Evolutionary conservation across 2,329 filamentous ascomycete species (phyloP).

Genomic region (Rhytidhysteron rufulum): DNA sequence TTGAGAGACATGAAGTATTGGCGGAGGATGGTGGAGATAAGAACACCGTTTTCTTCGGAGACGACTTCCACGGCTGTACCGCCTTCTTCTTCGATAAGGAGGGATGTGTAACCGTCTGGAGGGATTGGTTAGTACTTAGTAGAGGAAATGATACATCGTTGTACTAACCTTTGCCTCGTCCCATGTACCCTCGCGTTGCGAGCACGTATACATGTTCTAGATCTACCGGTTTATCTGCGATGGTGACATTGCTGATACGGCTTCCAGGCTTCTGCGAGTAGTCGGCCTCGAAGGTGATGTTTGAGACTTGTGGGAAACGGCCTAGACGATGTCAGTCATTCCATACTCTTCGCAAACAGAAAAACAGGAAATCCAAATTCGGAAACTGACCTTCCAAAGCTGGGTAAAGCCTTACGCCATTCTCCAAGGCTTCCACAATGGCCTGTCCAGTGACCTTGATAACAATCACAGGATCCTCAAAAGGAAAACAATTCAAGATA

Average conservation of each 20-base stretch:
- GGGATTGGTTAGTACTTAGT: conserved; percentile 8
- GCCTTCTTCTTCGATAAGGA: conserved; percentile 73
- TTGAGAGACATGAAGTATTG: conserved; percentile 90
- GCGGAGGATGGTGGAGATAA: conserved; percentile 80
- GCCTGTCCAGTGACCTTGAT: conserved; percentile 67
- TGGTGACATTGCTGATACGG: conserved; percentile 59
- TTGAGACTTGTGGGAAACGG: conserved; percentile 81
- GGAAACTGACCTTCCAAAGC: conserved; percentile 63
- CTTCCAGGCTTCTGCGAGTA: conserved; percentile 57
- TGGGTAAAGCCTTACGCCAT: conserved; percentile 74
- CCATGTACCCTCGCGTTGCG: conserved; percentile 85
- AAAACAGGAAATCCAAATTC: neutral
- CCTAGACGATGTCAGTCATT: conserved; percentile 11
- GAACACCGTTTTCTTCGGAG: conserved; percentile 78
- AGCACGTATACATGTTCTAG: conserved; percentile 64
- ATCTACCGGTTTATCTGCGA: conserved; percentile 61
- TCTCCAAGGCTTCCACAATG: conserved; percentile 77
- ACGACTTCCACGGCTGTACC: conserved; percentile 75
- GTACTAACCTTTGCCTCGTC: conserved; percentile 60
- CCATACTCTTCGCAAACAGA: neutral
- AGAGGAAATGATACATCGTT: neutral
- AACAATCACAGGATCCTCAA: conserved; percentile 84
- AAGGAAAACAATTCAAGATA: conserved; percentile 85
- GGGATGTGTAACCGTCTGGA: conserved; percentile 68
- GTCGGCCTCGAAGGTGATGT: conserved; percentile 73